These are phyloP conservation scores for Stachybotrys chlorohalonatus DNA, from an alignment of 2,329 filamentous ascomycete genomes.

Conservation along the genomic window DNA sequence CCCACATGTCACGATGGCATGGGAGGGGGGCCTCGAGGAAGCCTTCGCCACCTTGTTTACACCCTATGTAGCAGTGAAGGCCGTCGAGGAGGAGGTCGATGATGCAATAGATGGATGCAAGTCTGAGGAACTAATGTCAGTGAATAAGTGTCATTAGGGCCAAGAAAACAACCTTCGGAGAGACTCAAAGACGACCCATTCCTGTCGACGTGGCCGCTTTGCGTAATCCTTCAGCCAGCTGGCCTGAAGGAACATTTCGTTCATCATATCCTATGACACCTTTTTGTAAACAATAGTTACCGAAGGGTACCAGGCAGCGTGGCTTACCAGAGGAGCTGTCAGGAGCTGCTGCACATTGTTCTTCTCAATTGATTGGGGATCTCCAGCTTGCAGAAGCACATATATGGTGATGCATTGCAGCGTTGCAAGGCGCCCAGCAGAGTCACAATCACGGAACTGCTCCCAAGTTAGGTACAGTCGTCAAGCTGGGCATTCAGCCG, in stretches of 20 bases:
- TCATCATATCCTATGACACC: not conserved
- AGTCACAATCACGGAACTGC: not conserved
- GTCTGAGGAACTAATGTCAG: not conserved
- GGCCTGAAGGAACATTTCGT: not conserved
- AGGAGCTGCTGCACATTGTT: not conserved
- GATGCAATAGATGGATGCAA: not conserved
- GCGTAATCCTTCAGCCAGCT: not conserved
- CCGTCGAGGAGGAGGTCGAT: constrained; percentile 3
- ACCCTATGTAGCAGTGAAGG: not conserved
- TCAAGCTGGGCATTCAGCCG: not conserved
- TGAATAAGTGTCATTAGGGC: too few species aligned
- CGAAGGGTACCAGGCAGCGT: not conserved
- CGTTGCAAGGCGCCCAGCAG: not conserved
- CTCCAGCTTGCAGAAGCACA: constrained; percentile 1
- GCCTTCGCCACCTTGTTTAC: not conserved
- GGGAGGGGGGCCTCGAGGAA: not conserved
- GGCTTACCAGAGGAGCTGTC: not conserved
- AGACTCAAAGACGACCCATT: not conserved
- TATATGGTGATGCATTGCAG: constrained; percentile 1
- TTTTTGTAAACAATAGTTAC: not conserved
- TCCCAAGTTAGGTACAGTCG: not conserved
- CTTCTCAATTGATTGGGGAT: not conserved
- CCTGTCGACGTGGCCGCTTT: not conserved
- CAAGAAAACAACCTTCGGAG: not conserved
- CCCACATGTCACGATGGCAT: constrained; percentile 1